Conservation (phyloP, 345 rosid species). For the Punica granatum region DNA sequence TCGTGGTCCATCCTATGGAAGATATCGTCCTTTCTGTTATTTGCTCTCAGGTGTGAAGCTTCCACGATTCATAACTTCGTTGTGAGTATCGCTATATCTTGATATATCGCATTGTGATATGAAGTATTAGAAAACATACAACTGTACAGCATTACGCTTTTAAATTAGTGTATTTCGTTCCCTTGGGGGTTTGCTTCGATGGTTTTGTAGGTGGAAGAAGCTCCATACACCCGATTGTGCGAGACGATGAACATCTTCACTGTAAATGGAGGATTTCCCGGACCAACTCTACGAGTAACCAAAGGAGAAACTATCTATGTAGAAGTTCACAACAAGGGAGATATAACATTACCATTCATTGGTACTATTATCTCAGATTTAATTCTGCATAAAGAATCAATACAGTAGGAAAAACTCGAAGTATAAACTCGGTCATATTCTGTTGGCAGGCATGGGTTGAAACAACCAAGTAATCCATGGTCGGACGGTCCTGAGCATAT, state of each 20-base stretch:
- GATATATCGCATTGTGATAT: not conserved
- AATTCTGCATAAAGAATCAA: not conserved
- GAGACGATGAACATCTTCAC: slow-evolving; percentile 20
- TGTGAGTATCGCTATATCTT: not conserved
- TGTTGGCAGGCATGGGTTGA: slow-evolving; percentile 22
- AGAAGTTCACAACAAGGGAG: slow-evolving; percentile 11
- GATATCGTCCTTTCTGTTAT: not conserved
- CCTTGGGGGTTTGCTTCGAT: too few relatives aligned
- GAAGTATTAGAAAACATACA: not conserved
- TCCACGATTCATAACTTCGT: not conserved
- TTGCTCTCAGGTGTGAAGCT: not conserved
- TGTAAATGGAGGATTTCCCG: slow-evolving; percentile 22
- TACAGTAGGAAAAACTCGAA: not conserved
- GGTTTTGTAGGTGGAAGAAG: slow-evolving; percentile 17
- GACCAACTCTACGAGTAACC: slow-evolving; percentile 18
- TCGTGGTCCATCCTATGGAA: not conserved
- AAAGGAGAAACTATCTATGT: slow-evolving; percentile 16
- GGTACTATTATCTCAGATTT: not conserved
- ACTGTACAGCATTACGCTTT: not conserved
- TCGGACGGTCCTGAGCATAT: slow-evolving; percentile 21
- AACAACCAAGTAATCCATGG: slow-evolving; percentile 22
- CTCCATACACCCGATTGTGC: slow-evolving; percentile 19
- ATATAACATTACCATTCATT: slow-evolving; percentile 21
- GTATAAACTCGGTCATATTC: not conserved
- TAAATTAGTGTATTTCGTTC: too few relatives aligned